Conservation (phyloP, 352 stramenopile species). For the Phytophthora sansomeana region DNA sequence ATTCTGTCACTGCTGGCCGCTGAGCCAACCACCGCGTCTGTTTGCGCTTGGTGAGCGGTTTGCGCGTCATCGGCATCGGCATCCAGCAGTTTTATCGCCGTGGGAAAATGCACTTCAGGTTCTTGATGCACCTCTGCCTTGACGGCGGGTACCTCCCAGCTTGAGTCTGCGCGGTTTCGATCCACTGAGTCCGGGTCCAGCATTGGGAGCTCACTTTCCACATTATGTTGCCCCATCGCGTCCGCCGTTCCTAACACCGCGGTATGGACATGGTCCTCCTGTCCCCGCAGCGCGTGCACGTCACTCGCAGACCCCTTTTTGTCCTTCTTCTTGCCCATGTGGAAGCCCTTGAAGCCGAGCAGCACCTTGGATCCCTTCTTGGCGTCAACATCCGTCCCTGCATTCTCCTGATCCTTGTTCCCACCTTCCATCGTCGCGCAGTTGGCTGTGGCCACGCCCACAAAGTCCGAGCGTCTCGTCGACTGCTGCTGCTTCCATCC, state of each 20-base stretch:
- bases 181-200: slow-evolving; percentile 44
- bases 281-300: slow-evolving; percentile 16
- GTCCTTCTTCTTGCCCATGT: slow-evolving; percentile 36
- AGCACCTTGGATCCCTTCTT: slow-evolving; percentile 34
- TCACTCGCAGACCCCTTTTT: slow-evolving; percentile 26
- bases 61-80: slow-evolving; percentile 19
- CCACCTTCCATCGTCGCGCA: neutral
- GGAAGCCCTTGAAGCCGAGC: slow-evolving; percentile 37
- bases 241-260: slow-evolving; percentile 17
- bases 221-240: neutral
- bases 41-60: slow-evolving; percentile 25
- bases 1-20: slow-evolving; percentile 7
- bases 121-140: slow-evolving; percentile 16
- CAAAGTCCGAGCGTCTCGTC: slow-evolving; percentile 25
- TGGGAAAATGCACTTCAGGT: slow-evolving; percentile 2
- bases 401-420: slow-evolving; percentile 4
- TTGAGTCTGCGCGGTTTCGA: slow-evolving; percentile 45
- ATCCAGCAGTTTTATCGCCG: slow-evolving; percentile 28
- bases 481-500: slow-evolving; percentile 18
- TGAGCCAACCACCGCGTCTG: slow-evolving; percentile 4
- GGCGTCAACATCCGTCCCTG: slow-evolving; percentile 14
- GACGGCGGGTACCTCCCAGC: slow-evolving; percentile 39
- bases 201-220: slow-evolving; percentile 43
- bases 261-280: slow-evolving; percentile 10
- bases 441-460: slow-evolving; percentile 15